These are phyloP conservation scores for Penicillium concentricum DNA, from an alignment of 2,329 filamentous ascomycete genomes.

Conservation along the genomic window DNA sequence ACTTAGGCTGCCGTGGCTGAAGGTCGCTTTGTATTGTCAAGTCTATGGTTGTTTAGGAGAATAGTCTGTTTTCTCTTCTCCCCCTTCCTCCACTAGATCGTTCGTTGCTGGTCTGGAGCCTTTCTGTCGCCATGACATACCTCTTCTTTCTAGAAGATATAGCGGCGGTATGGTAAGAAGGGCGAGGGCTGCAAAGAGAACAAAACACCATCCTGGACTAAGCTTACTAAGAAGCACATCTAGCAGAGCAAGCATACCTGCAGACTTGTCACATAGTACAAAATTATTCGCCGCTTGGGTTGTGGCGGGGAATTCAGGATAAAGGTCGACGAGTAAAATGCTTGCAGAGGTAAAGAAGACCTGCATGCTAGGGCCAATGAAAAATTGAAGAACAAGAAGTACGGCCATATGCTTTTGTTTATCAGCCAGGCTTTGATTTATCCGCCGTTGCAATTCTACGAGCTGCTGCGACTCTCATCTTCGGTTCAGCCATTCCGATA, in stretches of 20 bases:
- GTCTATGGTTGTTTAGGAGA: neutral
- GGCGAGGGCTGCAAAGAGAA: neutral
- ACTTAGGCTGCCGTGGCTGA: too few relatives aligned
- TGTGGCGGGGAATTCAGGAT: too few relatives aligned
- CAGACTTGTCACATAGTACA: neutral
- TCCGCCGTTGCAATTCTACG: too few relatives aligned
- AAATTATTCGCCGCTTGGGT: neutral
- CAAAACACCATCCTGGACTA: neutral
- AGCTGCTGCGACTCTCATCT: too few relatives aligned
- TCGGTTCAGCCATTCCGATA: too few relatives aligned
- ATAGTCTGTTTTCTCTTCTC: neutral
- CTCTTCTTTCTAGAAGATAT: neutral
- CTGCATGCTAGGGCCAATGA: too few relatives aligned
- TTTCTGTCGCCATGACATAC: neutral
- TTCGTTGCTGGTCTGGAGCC: neutral
- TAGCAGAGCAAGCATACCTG: neutral
- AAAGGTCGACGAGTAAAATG: too few relatives aligned
- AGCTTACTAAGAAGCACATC: neutral
- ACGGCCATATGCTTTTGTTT: too few relatives aligned
- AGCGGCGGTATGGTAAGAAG: neutral
- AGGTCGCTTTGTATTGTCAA: too few relatives aligned
- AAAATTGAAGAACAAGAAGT: too few relatives aligned
- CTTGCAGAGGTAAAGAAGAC: too few relatives aligned
- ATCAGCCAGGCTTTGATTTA: neutral
- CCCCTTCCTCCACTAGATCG: neutral